A percentile compares a stretch with the other conserved stretches of the same genome.
Evolutionary conservation across 2,329 filamentous ascomycete genomes (phyloP).

Genomic region (Leptographium procerum): DNA sequence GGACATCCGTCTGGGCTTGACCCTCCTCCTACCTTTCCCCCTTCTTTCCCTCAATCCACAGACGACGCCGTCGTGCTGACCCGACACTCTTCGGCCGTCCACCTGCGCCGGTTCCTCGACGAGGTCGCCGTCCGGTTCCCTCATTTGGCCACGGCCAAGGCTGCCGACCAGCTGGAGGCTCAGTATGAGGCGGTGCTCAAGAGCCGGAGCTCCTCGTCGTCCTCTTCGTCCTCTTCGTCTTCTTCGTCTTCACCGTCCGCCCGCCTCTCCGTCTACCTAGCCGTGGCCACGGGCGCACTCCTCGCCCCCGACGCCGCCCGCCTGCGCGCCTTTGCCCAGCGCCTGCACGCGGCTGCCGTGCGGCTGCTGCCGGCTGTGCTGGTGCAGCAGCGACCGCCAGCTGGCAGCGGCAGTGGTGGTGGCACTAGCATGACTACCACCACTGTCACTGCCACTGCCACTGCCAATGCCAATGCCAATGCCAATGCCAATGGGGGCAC

Average conservation of each 20-base stretch:
- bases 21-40: too few relatives aligned
- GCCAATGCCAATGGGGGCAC: not conserved
- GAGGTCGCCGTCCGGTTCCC: not conserved
- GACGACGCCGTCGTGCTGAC: not conserved
- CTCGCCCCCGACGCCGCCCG: not conserved
- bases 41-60: not conserved
- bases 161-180: not conserved
- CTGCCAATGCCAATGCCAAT: not conserved
- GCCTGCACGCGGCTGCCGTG: conserved; percentile 3
- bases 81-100: not conserved
- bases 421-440: too few relatives aligned
- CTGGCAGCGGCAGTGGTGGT: too few relatives aligned
- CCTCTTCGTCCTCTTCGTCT: not conserved
- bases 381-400: not conserved
- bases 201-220: not conserved
- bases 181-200: not conserved
- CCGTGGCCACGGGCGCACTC: not conserved
- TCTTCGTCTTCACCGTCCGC: not conserved
- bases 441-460: too few relatives aligned
- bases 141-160: not conserved
- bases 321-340: not conserved
- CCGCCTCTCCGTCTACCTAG: not conserved
- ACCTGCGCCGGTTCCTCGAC: conserved; percentile 1
- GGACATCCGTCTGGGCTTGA: too few relatives aligned
- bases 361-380: conserved; percentile 2